Evolutionary conservation across 1,139 yeast species (phyloP).

Genomic region (Nakaseomyces glabratus): DNA sequence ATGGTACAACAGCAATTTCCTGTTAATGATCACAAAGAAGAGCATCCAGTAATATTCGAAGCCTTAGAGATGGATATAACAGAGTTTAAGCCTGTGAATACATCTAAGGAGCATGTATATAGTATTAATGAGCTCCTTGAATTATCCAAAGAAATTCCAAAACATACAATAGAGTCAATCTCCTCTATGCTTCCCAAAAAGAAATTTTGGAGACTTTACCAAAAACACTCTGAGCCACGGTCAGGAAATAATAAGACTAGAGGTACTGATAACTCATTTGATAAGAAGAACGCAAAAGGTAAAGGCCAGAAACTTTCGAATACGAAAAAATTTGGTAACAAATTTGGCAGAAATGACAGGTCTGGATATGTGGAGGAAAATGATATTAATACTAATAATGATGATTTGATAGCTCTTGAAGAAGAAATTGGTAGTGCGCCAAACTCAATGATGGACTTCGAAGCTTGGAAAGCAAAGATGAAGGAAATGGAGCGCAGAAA

Average conservation of each 20-base stretch:
- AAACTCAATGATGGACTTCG: constrained; percentile 63
- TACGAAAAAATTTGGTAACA: constrained; percentile 11
- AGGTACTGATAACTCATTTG: constrained; percentile 13
- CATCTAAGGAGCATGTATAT: constrained; percentile 16
- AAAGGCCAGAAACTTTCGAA: constrained; percentile 4
- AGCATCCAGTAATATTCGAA: too few species aligned
- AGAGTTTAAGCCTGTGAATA: constrained; percentile 19
- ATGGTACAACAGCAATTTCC: neutral
- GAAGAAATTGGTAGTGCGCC: constrained; percentile 32
- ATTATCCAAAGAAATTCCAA: constrained; percentile 15
- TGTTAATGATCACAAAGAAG: too few species aligned
- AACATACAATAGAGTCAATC: constrained; percentile 12
- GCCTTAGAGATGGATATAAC: constrained; percentile 6
- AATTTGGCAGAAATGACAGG: constrained; percentile 8
- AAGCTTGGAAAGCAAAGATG: constrained; percentile 60
- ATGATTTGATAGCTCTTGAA: constrained; percentile 24
- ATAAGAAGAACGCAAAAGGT: constrained; percentile 7
- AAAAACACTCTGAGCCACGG: constrained; percentile 18
- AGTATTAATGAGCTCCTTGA: constrained; percentile 19
- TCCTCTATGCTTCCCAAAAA: constrained; percentile 23
- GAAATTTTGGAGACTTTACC: constrained; percentile 30
- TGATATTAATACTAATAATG: constrained; percentile 9
- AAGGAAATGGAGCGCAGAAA: constrained; percentile 46
- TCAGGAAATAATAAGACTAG: constrained; percentile 8
- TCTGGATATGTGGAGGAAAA: constrained; percentile 14